Evolutionary conservation across 805 yeast species (phyloP).

Genomic region (Monosporozyma aquatica): DNA sequence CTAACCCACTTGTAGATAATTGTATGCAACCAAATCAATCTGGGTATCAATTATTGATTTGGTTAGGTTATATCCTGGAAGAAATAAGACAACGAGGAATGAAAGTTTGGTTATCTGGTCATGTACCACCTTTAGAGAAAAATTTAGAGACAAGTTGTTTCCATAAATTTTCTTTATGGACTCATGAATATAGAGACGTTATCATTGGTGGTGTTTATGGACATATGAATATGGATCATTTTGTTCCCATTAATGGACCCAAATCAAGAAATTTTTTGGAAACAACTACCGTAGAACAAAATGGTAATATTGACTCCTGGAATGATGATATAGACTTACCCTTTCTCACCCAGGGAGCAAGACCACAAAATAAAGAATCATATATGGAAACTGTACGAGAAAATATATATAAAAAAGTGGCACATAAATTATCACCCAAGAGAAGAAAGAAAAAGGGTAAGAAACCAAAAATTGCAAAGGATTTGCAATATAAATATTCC

Average conservation of each 20-base stretch:
- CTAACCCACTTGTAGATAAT: slow-evolving; percentile 75
- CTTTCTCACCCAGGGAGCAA: slow-evolving; percentile 42
- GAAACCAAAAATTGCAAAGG: slow-evolving; percentile 18
- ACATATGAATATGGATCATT: slow-evolving; percentile 86
- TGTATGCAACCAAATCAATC: slow-evolving; percentile 69
- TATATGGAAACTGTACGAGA: slow-evolving; percentile 55
- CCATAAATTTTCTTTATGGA: slow-evolving; percentile 71
- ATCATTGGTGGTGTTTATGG: slow-evolving; percentile 80
- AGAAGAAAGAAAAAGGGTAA: slow-evolving; percentile 16
- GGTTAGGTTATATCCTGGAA: slow-evolving; percentile 68
- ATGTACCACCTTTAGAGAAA: slow-evolving; percentile 79
- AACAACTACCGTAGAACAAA: slow-evolving; percentile 7
- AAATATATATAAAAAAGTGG: slow-evolving; percentile 40
- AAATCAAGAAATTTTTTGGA: slow-evolving; percentile 46
- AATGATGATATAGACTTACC: slow-evolving; percentile 31
- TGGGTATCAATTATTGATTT: slow-evolving; percentile 64
- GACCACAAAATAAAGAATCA: slow-evolving; percentile 54
- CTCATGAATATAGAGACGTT: slow-evolving; percentile 73
- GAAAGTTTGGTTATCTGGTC: slow-evolving; percentile 85
- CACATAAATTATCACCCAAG: slow-evolving; percentile 23
- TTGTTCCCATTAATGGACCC: slow-evolving; percentile 63
- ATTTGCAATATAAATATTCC: slow-evolving; percentile 47
- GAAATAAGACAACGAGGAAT: slow-evolving; percentile 64
- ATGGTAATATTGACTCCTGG: slow-evolving; percentile 23
- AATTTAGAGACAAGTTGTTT: slow-evolving; percentile 67